A percentile compares a stretch with the other conserved stretches of the same genome.
phyloP scores from a whole-genome alignment of 129 eudicot species.

The Gnaphalium uliginosum region DNA sequence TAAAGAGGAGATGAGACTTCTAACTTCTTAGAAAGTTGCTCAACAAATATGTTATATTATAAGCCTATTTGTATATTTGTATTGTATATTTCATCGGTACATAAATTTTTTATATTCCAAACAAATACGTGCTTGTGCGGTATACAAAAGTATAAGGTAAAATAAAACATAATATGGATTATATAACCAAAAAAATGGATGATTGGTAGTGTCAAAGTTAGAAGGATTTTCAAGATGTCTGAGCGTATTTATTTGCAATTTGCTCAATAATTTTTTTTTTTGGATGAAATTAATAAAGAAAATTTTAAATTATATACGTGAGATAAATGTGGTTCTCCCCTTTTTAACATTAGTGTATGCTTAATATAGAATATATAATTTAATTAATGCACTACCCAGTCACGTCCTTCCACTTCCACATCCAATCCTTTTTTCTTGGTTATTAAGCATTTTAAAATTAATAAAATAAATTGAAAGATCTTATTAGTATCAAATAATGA shows the following conservation, averaged over 20 bases:
- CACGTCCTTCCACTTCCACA: constrained; percentile 25
- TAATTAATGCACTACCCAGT: neutral
- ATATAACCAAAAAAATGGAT: neutral
- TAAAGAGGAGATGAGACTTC: neutral
- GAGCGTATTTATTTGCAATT: neutral
- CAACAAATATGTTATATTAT: constrained; percentile 21
- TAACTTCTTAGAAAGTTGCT: constrained; percentile 21
- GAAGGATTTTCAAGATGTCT: neutral
- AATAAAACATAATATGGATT: too few relatives aligned
- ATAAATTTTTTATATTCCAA: neutral
- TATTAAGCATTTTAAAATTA: neutral
- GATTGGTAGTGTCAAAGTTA: neutral
- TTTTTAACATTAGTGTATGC: too few relatives aligned
- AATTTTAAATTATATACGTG: neutral
- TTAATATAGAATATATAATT: neutral
- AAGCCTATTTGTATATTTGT: neutral
- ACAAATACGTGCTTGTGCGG: too few relatives aligned
- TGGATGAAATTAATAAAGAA: too few relatives aligned
- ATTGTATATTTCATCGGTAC: neutral
- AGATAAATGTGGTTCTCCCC: neutral
- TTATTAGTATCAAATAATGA: neutral
- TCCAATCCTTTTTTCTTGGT: constrained; percentile 2
- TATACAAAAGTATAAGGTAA: too few relatives aligned
- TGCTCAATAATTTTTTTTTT: too few relatives aligned
- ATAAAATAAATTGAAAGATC: neutral